These are phyloP conservation scores for Cylindrotheca fusiformis DNA, from an alignment of 108 stramenopile species.

Conservation along the genomic window DNA sequence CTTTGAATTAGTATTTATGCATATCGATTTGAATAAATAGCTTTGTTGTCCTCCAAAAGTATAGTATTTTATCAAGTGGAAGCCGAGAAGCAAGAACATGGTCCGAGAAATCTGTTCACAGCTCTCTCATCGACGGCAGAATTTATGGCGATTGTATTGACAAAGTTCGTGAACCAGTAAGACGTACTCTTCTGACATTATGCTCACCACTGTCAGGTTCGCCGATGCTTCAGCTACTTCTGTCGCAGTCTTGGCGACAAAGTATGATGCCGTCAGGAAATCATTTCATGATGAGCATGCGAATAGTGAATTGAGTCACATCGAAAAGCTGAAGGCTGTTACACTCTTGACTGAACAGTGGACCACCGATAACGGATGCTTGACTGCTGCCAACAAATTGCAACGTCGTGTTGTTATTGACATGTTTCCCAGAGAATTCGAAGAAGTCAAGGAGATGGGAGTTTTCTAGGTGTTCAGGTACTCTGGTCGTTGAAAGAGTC, in stretches of 20 bases:
- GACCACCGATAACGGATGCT: conserved; percentile 88
- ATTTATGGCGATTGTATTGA: conserved; percentile 91
- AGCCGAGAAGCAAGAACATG: too few species aligned
- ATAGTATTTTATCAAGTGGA: too few species aligned
- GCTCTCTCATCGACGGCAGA: conserved; percentile 73
- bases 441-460: conserved; percentile 67
- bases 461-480: too few species aligned
- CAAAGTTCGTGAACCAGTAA: conserved; percentile 92
- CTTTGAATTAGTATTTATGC: too few species aligned
- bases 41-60: too few species aligned
- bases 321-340: conserved; percentile 73
- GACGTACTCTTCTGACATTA: conserved; percentile 97
- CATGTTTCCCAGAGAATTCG: conserved; percentile 58
- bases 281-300: conserved; percentile 63
- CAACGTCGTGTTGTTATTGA: conserved; percentile 75
- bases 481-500: too few species aligned
- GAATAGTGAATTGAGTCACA: conserved; percentile 68
- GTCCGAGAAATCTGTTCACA: too few species aligned
- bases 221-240: conserved; percentile 98
- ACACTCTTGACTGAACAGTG: conserved; percentile 60
- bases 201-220: conserved; percentile 93
- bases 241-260: conserved; percentile 94
- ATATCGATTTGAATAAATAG: too few species aligned
- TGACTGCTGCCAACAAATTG: conserved; percentile 88
- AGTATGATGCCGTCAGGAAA: conserved; percentile 69